Evolutionary conservation across 768 basidiomycete species (phyloP), one percentile per base, ranked within the genome.

Genomic region (Rhodotorula graminis): DNA sequence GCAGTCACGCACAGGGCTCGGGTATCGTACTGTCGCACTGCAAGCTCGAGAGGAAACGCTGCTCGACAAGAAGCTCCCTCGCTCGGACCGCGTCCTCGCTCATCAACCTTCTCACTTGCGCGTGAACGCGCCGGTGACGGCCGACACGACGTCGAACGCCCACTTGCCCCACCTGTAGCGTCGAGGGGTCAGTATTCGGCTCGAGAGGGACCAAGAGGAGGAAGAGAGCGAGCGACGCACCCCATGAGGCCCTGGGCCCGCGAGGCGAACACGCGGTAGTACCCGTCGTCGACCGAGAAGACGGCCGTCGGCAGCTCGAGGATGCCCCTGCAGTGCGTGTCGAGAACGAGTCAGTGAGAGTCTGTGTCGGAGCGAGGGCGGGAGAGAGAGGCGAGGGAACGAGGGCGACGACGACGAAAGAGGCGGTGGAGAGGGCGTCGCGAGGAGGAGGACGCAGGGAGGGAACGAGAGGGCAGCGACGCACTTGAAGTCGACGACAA

Each of bases 401-500:
- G 47, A 56, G 64, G 59, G 64, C 67, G 21, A 62, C 60, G 25
- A 59, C 23, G 25, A 69, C 61, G 1, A 27, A 12, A 27, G 31
- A 47, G 56, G 46, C 14, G 29, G 5, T 23, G 33, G 9, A 2
- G 11, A 49, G n/a, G n/a, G n/a, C n/a, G n/a, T n/a, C n/a, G n/a
- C n/a, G n/a, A n/a, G n/a, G n/a, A n/a, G n/a, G 37, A 37, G 37
- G 37, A 37, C 4, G 37, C 5, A 37, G 37, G 37, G 4, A 9
- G 5, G 37, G 37, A 37, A 37, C 4, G 37, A 37, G 37, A 37
- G 37, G 37, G 9, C 4, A 9, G 5, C 9, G 37, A 37, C 66
- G 47, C 50, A 61, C 72, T 63, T 67, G 42, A 62, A 66, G 57
- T 73, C 72, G 31, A 73, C 65, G 27, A 64, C 31, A 27, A 73